A percentile compares a stretch with the other conserved stretches of the same genome.
These are phyloP conservation scores for Trichoderma pleuroti DNA, from an alignment of 2,329 filamentous ascomycete species.

Conservation along the genomic window DNA sequence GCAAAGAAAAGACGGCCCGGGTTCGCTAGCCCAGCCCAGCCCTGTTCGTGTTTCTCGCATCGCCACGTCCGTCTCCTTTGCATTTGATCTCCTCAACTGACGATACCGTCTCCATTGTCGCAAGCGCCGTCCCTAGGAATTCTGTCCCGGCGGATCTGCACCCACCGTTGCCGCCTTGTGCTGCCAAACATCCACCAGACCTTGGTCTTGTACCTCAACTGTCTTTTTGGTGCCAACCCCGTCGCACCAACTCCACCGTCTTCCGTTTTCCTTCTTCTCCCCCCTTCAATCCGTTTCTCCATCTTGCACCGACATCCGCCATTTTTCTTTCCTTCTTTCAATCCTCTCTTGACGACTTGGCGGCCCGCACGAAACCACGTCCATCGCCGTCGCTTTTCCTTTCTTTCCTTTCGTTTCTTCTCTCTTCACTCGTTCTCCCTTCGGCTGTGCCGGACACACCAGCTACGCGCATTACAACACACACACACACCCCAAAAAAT, in stretches of 20 bases:
- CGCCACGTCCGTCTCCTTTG: not conserved
- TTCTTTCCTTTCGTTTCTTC: not conserved
- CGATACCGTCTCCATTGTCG: not conserved
- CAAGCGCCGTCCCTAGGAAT: slow-evolving; percentile 13
- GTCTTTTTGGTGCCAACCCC: slow-evolving; percentile 3
- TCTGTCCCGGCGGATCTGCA: slow-evolving; percentile 16
- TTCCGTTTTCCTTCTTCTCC: slow-evolving; percentile 3
- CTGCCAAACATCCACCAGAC: not conserved
- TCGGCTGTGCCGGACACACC: slow-evolving; percentile 19
- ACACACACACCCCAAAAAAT: not conserved
- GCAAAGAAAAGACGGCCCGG: not conserved
- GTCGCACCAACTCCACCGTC: slow-evolving; percentile 17
- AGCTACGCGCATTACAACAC: not conserved
- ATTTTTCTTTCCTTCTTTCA: slow-evolving; percentile 4
- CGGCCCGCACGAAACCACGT: not conserved
- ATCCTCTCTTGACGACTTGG: not conserved
- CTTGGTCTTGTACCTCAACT: not conserved
- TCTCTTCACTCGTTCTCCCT: slow-evolving; percentile 6
- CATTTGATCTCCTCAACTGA: not conserved
- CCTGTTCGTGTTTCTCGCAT: not conserved
- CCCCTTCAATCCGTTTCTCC: slow-evolving; percentile 10
- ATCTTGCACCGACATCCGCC: slow-evolving; percentile 1
- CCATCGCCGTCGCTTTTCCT: not conserved
- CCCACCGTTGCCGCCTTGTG: not conserved
- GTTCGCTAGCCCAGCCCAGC: not conserved